A percentile compares a stretch with the other conserved stretches of the same genome.
These are phyloP conservation scores for Pyrus hybrid DNA, from an alignment of 331 rosid genomes.

Conservation along the genomic window DNA sequence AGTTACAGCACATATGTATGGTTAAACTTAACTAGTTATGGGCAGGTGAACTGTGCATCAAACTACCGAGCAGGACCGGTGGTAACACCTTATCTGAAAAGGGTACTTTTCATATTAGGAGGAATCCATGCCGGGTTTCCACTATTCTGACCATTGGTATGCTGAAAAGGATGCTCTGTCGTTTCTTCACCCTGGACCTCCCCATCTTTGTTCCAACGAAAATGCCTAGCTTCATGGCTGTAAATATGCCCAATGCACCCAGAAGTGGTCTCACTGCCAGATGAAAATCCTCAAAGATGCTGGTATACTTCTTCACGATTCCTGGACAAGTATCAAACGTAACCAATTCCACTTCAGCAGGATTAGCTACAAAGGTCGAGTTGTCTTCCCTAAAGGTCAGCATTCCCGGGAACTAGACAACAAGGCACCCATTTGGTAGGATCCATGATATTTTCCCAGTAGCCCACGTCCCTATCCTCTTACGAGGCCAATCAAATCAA, in stretches of 20 bases:
- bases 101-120: constrained; percentile 49
- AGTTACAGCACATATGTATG: neutral
- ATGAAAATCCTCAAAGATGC: constrained; percentile 81
- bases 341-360: constrained; percentile 77
- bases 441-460: constrained; percentile 72
- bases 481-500: constrained; percentile 74
- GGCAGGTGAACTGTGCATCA: neutral
- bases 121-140: constrained; percentile 57
- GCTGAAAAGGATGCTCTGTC: constrained; percentile 23
- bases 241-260: constrained; percentile 58
- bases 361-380: constrained; percentile 58
- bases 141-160: constrained; percentile 38
- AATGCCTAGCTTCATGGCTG: constrained; percentile 61
- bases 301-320: constrained; percentile 62
- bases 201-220: constrained; percentile 47
- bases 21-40: constrained; percentile 2
- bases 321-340: constrained; percentile 56
- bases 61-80: constrained; percentile 29
- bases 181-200: constrained; percentile 34
- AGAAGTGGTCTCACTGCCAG: constrained; percentile 76
- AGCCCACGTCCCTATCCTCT: constrained; percentile 46
- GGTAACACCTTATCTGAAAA: constrained; percentile 50
- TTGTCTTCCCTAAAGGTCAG: constrained; percentile 40
- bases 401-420: constrained; percentile 77
- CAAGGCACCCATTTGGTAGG: constrained; percentile 74